Base-by-base conservation (phyloP, 495 filamentous ascomycete species). In the Penicillium cinerascens region DNA sequence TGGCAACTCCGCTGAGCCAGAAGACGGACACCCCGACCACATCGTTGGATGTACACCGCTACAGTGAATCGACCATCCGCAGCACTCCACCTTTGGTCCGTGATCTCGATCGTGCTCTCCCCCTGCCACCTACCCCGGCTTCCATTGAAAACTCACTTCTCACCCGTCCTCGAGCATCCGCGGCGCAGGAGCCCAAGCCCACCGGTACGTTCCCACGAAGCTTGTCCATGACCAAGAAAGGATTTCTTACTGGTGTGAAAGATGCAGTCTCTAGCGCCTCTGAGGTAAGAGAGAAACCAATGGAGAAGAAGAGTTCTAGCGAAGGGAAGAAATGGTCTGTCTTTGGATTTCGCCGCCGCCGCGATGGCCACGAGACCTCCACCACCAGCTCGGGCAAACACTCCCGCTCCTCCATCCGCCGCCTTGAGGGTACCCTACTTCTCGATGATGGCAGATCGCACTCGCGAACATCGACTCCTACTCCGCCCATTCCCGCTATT, bases 261-360 rank as follows among this genome's bases (percentile, higher is more conserved):
- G 48, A 18, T 21, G 22, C 38, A 3, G 22, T 38, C 21, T 11
- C 51, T 3, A 41, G 49, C 0, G 22, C 38, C 21, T 8, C 51
- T 1, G 44, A 51, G 11, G 11, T 16, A 4, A 33, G 52, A 21
- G 23, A 25, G 39, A 54, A 54, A 35, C 46, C 16, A 6, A 29
- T 15, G 1, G 23, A 37, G 1, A 45, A 36, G 16, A 20, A 16
- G 25, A 52, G 18, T 27, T 38, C 20, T 20, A 56, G 56, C 1
- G 58, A 64, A 1, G 35, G 41, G 3, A 56, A 60, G 45, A 60
- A 60, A 50, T 55, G 59, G 47, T 51, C 50, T 20, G n/a, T 68
- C 17, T 68, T 69, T 20, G 45, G 54, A 17, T 53, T 68, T 35
- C 64, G 60, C 38, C 60, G 58, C 4, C 54, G 48, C n/a, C 56